Conservation (phyloP, 805 yeast genomes). For the Komagataella mondaviorum region DNA sequence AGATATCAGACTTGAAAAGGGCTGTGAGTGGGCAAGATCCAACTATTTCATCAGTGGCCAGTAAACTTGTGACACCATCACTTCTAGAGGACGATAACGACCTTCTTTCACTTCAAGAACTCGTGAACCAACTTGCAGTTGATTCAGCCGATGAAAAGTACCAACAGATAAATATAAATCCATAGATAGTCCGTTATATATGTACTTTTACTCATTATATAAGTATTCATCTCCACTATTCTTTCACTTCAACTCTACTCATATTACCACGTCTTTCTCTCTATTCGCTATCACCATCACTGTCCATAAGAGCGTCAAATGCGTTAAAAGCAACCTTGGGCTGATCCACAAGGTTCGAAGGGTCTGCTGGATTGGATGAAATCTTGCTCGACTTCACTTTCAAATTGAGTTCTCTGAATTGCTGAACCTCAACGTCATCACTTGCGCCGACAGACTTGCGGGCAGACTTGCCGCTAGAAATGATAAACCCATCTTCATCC, state of each 20-base stretch:
- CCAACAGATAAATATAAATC: background rate
- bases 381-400: constrained; percentile 62
- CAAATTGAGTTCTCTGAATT: constrained; percentile 30
- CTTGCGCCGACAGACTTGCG: constrained; percentile 32
- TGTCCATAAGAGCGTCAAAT: constrained; percentile 51
- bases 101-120: background rate
- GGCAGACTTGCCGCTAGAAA: constrained; percentile 27
- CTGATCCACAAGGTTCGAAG: constrained; percentile 54
- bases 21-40: background rate
- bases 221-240: background rate
- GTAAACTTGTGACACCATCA: background rate
- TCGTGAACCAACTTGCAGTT: background rate
- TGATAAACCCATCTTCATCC: constrained; percentile 72
- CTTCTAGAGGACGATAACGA: background rate
- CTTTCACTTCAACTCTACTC: background rate
- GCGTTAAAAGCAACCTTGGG: constrained; percentile 63
- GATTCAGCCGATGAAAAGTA: background rate
- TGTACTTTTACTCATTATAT: background rate
- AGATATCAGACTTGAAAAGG: background rate
- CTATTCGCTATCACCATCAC: constrained; percentile 40
- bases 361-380: constrained; percentile 59
- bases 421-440: constrained; percentile 30
- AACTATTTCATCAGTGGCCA: background rate
- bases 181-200: background rate
- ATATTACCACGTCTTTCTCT: constrained; percentile 11